Evolutionary conservation across 768 basidiomycete genomes (phyloP), one percentile per base, ranked within the genome.

Genomic region (Cystobasidium onofrii): DNA sequence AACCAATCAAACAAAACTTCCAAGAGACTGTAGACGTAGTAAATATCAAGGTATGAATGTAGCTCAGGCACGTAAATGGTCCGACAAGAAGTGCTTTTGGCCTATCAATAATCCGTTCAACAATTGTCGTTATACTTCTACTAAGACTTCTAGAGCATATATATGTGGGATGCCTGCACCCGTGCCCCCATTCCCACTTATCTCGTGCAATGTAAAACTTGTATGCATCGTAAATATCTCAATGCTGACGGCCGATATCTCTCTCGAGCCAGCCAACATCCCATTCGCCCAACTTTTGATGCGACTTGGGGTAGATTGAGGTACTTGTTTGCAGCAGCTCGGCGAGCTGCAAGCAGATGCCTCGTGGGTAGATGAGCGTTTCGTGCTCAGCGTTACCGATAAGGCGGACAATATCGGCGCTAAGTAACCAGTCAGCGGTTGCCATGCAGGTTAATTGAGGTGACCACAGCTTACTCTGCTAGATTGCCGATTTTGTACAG

Each of bases 331-430:
- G 86, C 78, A 98, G 83, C 73, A 89, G 77, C 6, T 82, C 85
- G 0, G 88, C 87, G 23, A 98, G 80, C 57, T 88, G 86, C 12
- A 85, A 85, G 80, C 92, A 92, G 15, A 91, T 85, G 27, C 87
- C 83, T 82, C 88, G 85, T 0, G 94, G 90, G 78, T 97, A 96
- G 39, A 86, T 87, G 10, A 96, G 89, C 79, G 92, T 90, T 10
- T 89, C 88, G 79, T 92, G 91, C 23, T 88, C 87, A 39, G 90
- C 90, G 80, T 90, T 89, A 76, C 85, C 87, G 78, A 87, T 83
- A 73, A 90, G 77, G 86, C 89, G 70, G 9, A 78, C 39, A 41
- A 60, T 23, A 55, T 34, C 43, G 34, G 69, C 10, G 17, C 67
- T 70, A 33, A 23, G 54, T 55, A 12, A 29, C 29, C 7, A 55